Conservation (phyloP, 2,329 filamentous ascomycete species). For the Aspergillus luchuensis region DNA sequence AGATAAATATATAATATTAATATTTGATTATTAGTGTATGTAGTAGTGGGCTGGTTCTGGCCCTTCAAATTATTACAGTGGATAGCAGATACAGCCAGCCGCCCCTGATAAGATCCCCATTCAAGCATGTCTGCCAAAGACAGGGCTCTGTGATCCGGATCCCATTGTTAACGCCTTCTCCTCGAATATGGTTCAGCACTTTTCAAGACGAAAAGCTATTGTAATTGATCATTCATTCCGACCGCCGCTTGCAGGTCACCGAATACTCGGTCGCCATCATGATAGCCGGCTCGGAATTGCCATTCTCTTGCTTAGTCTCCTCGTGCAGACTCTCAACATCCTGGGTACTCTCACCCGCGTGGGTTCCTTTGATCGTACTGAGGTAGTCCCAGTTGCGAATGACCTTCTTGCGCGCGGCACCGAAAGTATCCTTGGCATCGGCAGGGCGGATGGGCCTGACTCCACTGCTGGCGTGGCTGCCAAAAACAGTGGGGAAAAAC, state of each 20-base stretch:
- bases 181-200: too few species aligned
- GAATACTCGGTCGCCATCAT: constrained; percentile 2
- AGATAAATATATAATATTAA: too few species aligned
- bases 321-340: constrained; percentile 2
- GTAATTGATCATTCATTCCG: neutral
- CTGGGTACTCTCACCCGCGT: neutral
- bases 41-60: too few species aligned
- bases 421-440: constrained; percentile 8
- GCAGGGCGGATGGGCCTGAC: neutral
- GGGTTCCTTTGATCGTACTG: constrained; percentile 1
- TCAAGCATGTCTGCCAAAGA: too few species aligned
- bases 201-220: too few species aligned
- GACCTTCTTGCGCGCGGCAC: constrained; percentile 2
- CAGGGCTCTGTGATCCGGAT: too few species aligned
- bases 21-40: too few species aligned
- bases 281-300: neutral
- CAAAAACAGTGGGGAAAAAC: constrained; percentile 6
- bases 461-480: neutral
- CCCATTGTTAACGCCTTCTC: too few species aligned
- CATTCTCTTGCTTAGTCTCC: neutral
- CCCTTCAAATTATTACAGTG: too few species aligned
- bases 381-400: constrained; percentile 17
- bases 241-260: neutral
- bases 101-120: too few species aligned
- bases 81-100: too few species aligned